Evolutionary conservation across 768 basidiomycete species (phyloP).

Genomic region (Panellus pusillus): DNA sequence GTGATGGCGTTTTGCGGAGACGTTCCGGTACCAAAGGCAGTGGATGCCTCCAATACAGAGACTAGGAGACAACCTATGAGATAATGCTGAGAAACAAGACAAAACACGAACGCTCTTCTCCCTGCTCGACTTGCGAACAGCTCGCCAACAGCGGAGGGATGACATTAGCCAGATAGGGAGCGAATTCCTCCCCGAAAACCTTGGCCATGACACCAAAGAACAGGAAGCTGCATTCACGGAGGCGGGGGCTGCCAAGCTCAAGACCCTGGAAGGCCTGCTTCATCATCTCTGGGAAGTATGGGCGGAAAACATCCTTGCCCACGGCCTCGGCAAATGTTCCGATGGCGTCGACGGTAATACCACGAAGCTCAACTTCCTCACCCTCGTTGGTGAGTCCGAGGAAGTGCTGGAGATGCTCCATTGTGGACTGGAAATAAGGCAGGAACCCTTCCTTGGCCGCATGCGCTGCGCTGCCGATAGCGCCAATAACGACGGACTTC

Average conservation of each 20-base stretch:
- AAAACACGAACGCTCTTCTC: constrained; percentile 55
- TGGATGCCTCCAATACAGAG: constrained; percentile 52
- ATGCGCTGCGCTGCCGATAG: constrained; percentile 97
- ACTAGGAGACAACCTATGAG: constrained; percentile 35
- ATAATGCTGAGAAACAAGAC: background rate
- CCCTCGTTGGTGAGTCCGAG: constrained; percentile 82
- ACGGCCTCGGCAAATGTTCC: constrained; percentile 98
- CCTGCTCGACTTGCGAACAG: constrained; percentile 81
- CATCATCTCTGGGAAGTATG: constrained; percentile 97
- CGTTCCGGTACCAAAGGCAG: constrained; percentile 71
- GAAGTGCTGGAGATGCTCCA: constrained; percentile 87
- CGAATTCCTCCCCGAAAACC: constrained; percentile 94
- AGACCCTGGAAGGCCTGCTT: constrained; percentile 89
- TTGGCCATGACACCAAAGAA: constrained; percentile 99
- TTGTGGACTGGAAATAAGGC: constrained; percentile 92
- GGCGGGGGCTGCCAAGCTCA: constrained; percentile 79
- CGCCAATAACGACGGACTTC: constrained; percentile 94
- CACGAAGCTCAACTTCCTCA: constrained; percentile 91
- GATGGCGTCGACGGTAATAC: constrained; percentile 98
- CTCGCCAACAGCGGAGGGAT: constrained; percentile 83
- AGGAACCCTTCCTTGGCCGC: constrained; percentile 89
- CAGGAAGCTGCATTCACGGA: constrained; percentile 94
- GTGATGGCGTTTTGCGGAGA: constrained; percentile 71
- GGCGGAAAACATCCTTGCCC: constrained; percentile 89
- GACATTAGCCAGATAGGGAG: constrained; percentile 80